These are phyloP conservation scores for Russula foetens DNA, from an alignment of 768 basidiomycete species.

Conservation along the genomic window DNA sequence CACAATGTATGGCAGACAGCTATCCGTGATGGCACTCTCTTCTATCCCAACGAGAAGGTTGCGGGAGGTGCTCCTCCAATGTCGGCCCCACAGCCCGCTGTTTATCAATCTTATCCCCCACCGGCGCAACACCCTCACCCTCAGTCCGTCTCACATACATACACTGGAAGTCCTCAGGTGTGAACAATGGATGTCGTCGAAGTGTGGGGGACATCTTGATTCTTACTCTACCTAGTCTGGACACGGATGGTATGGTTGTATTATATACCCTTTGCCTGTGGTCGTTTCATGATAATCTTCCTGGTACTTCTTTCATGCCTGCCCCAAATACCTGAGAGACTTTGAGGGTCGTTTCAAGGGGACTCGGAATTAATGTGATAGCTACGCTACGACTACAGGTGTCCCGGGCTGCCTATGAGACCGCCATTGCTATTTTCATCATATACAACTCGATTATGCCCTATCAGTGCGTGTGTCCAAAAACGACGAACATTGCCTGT, in stretches of 20 bases:
- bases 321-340: no score
- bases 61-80: background rate
- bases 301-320: no score
- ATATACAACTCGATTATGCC: no score
- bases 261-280: background rate
- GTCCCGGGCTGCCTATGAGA: no score
- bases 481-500: no score
- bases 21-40: constrained; percentile 26
- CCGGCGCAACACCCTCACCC: background rate
- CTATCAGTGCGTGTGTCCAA: no score
- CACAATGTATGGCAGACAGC: constrained; percentile 27
- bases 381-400: no score
- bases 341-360: no score
- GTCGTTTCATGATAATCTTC: background rate
- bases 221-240: background rate
- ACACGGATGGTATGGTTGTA: background rate
- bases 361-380: no score
- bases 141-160: background rate
- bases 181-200: background rate
- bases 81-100: background rate
- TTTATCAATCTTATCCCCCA: background rate
- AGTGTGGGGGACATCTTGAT: background rate
- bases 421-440: no score
- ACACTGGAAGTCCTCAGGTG: background rate
- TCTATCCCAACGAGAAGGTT: background rate